Percentiles rank a stretch among this genome's conserved stretches.
These are phyloP conservation scores for Triangularia setosa DNA, from an alignment of 2,329 filamentous ascomycete species.

Conservation along the genomic window DNA sequence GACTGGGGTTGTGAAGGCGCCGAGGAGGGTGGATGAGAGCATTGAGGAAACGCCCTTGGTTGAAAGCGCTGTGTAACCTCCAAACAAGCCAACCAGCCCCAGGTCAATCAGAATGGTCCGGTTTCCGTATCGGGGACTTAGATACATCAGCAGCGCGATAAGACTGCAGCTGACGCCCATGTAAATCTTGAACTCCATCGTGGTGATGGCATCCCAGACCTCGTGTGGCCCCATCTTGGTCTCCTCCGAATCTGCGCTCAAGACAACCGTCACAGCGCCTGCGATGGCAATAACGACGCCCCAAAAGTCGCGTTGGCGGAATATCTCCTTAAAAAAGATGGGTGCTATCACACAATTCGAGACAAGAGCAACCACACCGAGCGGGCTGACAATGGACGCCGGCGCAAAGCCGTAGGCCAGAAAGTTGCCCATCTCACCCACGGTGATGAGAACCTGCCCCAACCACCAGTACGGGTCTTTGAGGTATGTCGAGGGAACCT, in stretches of 20 bases:
- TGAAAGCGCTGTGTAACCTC: constrained; percentile 92
- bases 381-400: constrained; percentile 91
- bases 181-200: constrained; percentile 88
- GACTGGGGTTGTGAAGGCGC: constrained; percentile 85
- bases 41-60: constrained; percentile 97
- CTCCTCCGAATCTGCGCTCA: constrained; percentile 86
- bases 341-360: constrained; percentile 97
- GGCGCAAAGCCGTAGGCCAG: constrained; percentile 96
- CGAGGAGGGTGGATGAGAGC: constrained; percentile 84
- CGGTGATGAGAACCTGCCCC: constrained; percentile 85
- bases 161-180: constrained; percentile 69
- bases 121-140: constrained; percentile 78
- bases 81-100: constrained; percentile 88
- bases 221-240: constrained; percentile 86
- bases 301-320: constrained; percentile 78
- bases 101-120: constrained; percentile 87
- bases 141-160: constrained; percentile 75
- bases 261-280: constrained; percentile 86
- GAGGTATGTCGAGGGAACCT: constrained; percentile 67
- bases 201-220: constrained; percentile 84
- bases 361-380: constrained; percentile 93
- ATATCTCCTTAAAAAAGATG: constrained; percentile 85
- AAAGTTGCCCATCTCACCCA: constrained; percentile 95
- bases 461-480: constrained; percentile 95
- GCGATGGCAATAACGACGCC: constrained; percentile 83